Evolutionary conservation across 805 yeast species (phyloP), one percentile per base, ranked within the genome.

Genomic region (Wickerhamiella cacticola): DNA sequence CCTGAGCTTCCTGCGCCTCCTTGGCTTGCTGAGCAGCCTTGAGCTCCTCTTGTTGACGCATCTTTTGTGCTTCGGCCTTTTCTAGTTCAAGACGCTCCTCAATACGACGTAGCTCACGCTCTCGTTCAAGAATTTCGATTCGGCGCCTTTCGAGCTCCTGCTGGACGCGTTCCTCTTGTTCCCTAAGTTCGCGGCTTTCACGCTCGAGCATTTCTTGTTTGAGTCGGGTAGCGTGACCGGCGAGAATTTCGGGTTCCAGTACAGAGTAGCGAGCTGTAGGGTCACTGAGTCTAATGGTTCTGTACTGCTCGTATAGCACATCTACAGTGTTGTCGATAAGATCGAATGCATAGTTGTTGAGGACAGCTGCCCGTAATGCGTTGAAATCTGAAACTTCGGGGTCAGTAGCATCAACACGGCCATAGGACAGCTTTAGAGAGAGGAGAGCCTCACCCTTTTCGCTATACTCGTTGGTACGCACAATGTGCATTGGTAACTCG

Each of bases 361-460:
- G 70, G 50, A 88, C 67, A 52, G 88, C 73, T 49, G 82, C 75
- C 69, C 95, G 79, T 58, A 86, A 72, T 63, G 83, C 80, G 63
- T 81, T 78, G 68, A 86, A 85, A 64, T 86, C 95, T 65, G 88
- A 80, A 61, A 85, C 94, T 51, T 71, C 68, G 59, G 85, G 94
- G 65, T 86, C 83, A 60, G 83, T 94, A 48, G 86, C 85, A 62
- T 84, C 92, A 38, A 82, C 94, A 47, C 78, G 66, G 39, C 95
- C 96, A 92, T 94, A 84, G 53, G 94, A 88, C 59, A 84, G 84
- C 62, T 77, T 75, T 69, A 95, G 79, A 25, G 87, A 94, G 50
- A 78, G 74, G 19, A 82, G 79, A 52, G 72, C 68, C 50, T 71
- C 68, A 28, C 94, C 94, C 33, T 76, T 72, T 13, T 74, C 70